phyloP scores from a whole-genome alignment of 2,329 filamentous ascomycete species.

The Exserohilum rostratum region DNA sequence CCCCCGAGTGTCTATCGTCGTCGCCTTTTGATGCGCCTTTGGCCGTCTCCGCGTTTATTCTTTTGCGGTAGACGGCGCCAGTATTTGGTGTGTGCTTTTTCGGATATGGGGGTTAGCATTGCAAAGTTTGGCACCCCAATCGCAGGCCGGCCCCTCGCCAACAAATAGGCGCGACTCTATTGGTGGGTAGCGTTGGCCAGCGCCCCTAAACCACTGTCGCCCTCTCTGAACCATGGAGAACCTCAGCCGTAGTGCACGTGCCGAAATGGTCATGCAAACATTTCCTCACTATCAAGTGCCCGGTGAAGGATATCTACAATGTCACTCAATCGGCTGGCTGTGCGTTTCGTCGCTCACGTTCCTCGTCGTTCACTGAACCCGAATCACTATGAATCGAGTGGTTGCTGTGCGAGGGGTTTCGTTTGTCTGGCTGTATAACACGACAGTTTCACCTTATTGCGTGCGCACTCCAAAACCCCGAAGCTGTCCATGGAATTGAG shows the following conservation, averaged over 20 bases:
- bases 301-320: not conserved
- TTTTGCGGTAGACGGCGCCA: not conserved
- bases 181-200: not conserved
- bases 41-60: not conserved
- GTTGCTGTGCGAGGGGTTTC: not conserved
- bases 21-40: too few species aligned
- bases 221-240: not conserved
- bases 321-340: not conserved
- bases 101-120: not conserved
- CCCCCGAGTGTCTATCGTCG: too few species aligned
- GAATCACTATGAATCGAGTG: slow-evolving; percentile 4
- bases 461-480: not conserved
- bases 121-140: not conserved
- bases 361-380: not conserved
- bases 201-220: not conserved
- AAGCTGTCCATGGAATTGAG: not conserved
- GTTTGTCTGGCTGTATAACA: not conserved
- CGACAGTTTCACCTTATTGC: not conserved
- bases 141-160: not conserved
- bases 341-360: slow-evolving; percentile 2
- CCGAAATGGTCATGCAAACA: slow-evolving; percentile 4
- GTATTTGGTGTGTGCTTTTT: too few species aligned
- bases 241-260: not conserved
- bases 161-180: not conserved
- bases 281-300: not conserved